phyloP scores from a whole-genome alignment of 1,284 basidiomycete genomes.

The Boletus sp. region DNA sequence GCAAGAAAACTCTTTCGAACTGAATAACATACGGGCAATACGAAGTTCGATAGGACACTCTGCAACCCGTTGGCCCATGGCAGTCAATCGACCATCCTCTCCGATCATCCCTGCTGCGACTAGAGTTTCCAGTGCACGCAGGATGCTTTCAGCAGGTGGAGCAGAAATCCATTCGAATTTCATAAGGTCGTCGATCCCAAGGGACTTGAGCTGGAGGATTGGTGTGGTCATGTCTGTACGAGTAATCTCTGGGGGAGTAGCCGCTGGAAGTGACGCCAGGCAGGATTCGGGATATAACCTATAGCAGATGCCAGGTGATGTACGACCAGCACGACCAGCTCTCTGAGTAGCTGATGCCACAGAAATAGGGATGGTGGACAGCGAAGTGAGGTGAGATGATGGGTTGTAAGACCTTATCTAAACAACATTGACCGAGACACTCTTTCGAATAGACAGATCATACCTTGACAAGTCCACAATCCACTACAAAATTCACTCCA shows the following conservation, averaged over 20 bases:
- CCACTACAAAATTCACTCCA: slow-evolving; percentile 92
- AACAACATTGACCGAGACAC: not conserved
- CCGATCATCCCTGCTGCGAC: slow-evolving; percentile 69
- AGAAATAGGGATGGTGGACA: slow-evolving; percentile 77
- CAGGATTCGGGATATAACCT: slow-evolving; percentile 78
- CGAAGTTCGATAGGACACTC: slow-evolving; percentile 77
- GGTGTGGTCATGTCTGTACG: slow-evolving; percentile 85
- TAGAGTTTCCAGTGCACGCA: slow-evolving; percentile 77
- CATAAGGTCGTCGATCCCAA: slow-evolving; percentile 95
- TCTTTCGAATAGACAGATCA: slow-evolving; percentile 13
- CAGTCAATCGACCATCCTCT: slow-evolving; percentile 62
- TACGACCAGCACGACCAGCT: slow-evolving; percentile 87
- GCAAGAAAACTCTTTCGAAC: slow-evolving; percentile 79
- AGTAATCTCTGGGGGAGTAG: slow-evolving; percentile 85
- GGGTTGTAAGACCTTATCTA: slow-evolving; percentile 85
- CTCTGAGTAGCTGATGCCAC: slow-evolving; percentile 84
- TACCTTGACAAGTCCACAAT: slow-evolving; percentile 94
- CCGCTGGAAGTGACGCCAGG: slow-evolving; percentile 55
- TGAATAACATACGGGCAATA: slow-evolving; percentile 80
- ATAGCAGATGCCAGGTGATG: slow-evolving; percentile 87
- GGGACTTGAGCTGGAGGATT: slow-evolving; percentile 87
- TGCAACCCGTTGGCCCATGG: slow-evolving; percentile 65
- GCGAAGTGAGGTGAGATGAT: slow-evolving; percentile 75
- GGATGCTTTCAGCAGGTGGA: slow-evolving; percentile 82
- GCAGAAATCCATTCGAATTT: slow-evolving; percentile 92